These are phyloP conservation scores for Leishmania major DNA, from an alignment of 208 protist species.

Conservation along the genomic window DNA sequence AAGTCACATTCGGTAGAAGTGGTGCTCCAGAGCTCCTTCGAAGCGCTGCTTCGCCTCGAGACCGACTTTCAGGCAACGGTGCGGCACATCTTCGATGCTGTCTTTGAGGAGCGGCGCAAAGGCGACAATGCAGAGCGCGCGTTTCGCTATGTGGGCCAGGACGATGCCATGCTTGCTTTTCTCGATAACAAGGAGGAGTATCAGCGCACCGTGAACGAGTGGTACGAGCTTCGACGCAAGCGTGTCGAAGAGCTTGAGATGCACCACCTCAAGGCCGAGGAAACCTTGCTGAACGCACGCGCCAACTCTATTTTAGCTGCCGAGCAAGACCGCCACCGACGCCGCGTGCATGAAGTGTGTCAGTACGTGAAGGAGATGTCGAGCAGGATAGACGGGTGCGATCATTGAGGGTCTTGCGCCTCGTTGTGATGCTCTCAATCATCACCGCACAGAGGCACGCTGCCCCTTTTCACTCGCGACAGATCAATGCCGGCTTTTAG, in stretches of 20 bases:
- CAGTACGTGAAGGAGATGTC: constrained; percentile 59
- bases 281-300: constrained; percentile 57
- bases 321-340: constrained; percentile 73
- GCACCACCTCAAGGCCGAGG: constrained; percentile 69
- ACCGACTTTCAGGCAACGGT: constrained; percentile 72
- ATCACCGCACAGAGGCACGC: neutral
- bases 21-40: constrained; percentile 76
- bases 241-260: constrained; percentile 81
- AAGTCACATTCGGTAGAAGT: constrained; percentile 78
- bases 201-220: constrained; percentile 75
- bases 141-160: constrained; percentile 26
- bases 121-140: constrained; percentile 26
- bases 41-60: constrained; percentile 76
- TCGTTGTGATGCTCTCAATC: neutral
- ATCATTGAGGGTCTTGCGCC: neutral
- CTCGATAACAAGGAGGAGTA: constrained; percentile 85
- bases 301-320: constrained; percentile 43
- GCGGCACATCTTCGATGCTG: constrained; percentile 69
- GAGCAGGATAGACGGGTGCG: constrained; percentile 20
- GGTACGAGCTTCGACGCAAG: constrained; percentile 79
- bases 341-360: constrained; percentile 67
- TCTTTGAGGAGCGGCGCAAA: constrained; percentile 76
- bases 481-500: neutral
- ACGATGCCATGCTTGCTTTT: constrained; percentile 50
- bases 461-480: neutral